Base-by-base conservation (phyloP, 306 rosid genomes). In the Acacia crassicarpa region DNA sequence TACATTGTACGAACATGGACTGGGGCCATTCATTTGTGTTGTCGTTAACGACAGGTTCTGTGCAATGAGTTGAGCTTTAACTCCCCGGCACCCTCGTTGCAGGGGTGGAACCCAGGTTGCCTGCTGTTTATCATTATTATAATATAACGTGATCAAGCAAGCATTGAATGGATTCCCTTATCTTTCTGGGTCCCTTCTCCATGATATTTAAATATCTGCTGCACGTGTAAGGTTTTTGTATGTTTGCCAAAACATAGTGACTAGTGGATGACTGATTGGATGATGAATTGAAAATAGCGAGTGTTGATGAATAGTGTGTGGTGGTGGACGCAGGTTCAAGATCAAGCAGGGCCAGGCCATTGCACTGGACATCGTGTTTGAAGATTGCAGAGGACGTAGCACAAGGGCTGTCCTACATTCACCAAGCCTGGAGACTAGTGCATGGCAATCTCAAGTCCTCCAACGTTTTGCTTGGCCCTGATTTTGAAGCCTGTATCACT, bases 341-440 rank as follows among this genome's bases (percentile, higher is more conserved):
- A 78, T 94, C 97, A 61, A 85, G 89, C 15, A 89, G 91, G 85
- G 92, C 98, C 72, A 92, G 87, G 87, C 98, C 98, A 56, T 87
- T 94, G 46, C 98, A 94, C 58, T 94, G 98, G 98, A 94, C 97
- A 58, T 94, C 98, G 20, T 94, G 98, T 87, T 85, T 94, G 82
- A 94, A 92, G 83, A 92, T 94, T 84, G 98, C 98, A 22, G 98
- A 94, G 83, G 98, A 94, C 41, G 88, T 92, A 75, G 97, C 98
- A 11, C 98, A 94, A 86, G 97, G 97, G 58, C 85, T 94, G 48
- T 89, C 97, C 82, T 94, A 91, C 91, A 94, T 94, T 78, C 98
- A 94, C 85, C 98, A 94, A 81, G 98, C 98, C 70, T 94, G 97
- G 98, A 88, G 94, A 87, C 86, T 92, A 9, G 94, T 94, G 81